Conservation (phyloP, 345 rosid species). For the Citrus reticulata region DNA sequence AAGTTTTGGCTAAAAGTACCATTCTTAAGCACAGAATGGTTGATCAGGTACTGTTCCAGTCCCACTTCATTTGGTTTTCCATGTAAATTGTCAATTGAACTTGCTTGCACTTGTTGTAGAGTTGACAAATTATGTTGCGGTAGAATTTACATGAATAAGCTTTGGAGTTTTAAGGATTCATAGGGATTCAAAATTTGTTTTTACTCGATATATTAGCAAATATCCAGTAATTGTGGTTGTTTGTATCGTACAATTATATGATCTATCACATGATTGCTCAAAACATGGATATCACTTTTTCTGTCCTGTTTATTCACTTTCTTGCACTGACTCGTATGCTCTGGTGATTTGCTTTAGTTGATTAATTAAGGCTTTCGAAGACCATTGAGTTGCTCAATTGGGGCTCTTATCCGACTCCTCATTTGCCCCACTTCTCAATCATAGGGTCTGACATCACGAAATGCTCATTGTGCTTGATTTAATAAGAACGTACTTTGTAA, state of each 20-base stretch:
- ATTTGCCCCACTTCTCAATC: not conserved
- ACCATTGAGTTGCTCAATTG: not conserved
- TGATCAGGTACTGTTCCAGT: constrained; percentile 59
- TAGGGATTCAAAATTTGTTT: not conserved
- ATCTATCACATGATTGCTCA: not conserved
- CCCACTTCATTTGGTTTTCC: not conserved
- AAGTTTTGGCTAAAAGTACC: constrained; percentile 73
- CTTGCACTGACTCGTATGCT: not conserved
- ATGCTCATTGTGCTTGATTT: not conserved
- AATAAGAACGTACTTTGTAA: not conserved
- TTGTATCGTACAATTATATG: not conserved
- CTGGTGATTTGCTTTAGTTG: not conserved
- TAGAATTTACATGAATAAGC: not conserved
- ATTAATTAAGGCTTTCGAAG: not conserved
- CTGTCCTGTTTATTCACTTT: not conserved
- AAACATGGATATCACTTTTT: not conserved
- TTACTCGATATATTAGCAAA: too few species aligned
- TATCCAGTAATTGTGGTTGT: not conserved
- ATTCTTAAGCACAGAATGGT: constrained; percentile 82
- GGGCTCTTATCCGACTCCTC: not conserved
- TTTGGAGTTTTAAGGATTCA: not conserved
- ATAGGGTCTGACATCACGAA: not conserved
- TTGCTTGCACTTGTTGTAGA: not conserved
- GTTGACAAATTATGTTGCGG: not conserved
- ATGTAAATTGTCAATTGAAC: not conserved